A percentile compares a stretch with the other conserved stretches of the same genome.
Conservation (phyloP, 2,329 filamentous ascomycete species). For the Stagonosporopsis rhizophila region DNA sequence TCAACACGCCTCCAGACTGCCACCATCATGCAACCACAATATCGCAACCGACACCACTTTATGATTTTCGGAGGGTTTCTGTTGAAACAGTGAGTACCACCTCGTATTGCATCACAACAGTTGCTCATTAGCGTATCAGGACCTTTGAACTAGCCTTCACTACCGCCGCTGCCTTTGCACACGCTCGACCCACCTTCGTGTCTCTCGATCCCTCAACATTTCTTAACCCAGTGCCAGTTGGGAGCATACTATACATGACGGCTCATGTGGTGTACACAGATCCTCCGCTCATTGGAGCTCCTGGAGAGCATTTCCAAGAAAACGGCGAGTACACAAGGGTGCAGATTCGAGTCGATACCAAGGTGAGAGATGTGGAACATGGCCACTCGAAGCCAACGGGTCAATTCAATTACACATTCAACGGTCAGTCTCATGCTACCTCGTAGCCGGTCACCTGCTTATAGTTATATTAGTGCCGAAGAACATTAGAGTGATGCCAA, state of each 20-base stretch:
- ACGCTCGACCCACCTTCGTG: slow-evolving; percentile 73
- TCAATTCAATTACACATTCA: slow-evolving; percentile 79
- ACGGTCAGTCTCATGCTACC: slow-evolving; percentile 1
- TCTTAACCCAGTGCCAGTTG: slow-evolving; percentile 76
- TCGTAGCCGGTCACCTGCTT: not conserved
- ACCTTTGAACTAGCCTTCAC: slow-evolving; percentile 80
- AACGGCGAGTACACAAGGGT: slow-evolving; percentile 64
- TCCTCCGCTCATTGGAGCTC: slow-evolving; percentile 57
- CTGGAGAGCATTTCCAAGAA: slow-evolving; percentile 42
- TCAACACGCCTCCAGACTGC: slow-evolving; percentile 69
- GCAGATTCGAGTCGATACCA: slow-evolving; percentile 74
- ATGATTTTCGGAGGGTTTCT: slow-evolving; percentile 83
- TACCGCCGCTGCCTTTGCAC: slow-evolving; percentile 73
- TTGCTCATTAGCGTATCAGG: not conserved
- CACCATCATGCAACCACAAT: slow-evolving; percentile 78
- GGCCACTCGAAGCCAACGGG: slow-evolving; percentile 72
- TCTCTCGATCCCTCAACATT: slow-evolving; percentile 77
- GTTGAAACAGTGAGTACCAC: slow-evolving; percentile 62
- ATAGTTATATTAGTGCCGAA: slow-evolving; percentile 59
- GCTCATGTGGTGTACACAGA: slow-evolving; percentile 77
- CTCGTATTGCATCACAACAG: not conserved
- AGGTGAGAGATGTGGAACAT: slow-evolving; percentile 75
- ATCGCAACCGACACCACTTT: slow-evolving; percentile 73
- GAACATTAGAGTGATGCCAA: slow-evolving; percentile 70
- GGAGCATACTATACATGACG: slow-evolving; percentile 76